phyloP scores from a whole-genome alignment of 192 early-diverging fungal species.

The Piromyces finnis region DNA sequence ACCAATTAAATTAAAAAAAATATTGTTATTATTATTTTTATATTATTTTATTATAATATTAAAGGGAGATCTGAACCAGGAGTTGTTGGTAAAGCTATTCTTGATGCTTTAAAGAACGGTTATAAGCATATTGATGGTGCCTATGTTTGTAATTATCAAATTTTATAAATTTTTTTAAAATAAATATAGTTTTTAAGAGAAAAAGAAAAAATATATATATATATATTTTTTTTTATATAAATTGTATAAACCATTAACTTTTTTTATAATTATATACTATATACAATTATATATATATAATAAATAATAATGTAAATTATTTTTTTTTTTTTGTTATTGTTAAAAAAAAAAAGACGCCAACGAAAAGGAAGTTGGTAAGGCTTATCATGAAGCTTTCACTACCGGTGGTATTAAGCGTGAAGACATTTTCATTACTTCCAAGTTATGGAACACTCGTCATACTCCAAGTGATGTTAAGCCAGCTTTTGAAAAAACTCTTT shows the following conservation, averaged over 20 bases:
- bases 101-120: slow-evolving; percentile 39
- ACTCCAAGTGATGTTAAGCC: slow-evolving; percentile 26
- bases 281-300: too few relatives aligned
- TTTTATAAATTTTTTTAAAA: neutral
- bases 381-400: neutral
- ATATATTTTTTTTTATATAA: too few relatives aligned
- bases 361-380: neutral
- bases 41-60: too few relatives aligned
- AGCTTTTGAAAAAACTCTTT: slow-evolving; percentile 4
- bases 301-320: too few relatives aligned
- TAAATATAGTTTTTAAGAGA: too few relatives aligned
- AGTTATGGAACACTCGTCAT: slow-evolving; percentile 12
- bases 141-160: slow-evolving; percentile 17
- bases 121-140: slow-evolving; percentile 60
- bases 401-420: slow-evolving; percentile 22
- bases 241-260: too few relatives aligned
- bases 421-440: slow-evolving; percentile 53
- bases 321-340: too few relatives aligned
- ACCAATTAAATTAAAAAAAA: too few relatives aligned
- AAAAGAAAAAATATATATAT: too few relatives aligned
- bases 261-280: too few relatives aligned
- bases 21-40: too few relatives aligned
- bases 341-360: neutral
- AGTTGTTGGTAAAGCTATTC: slow-evolving; percentile 40
- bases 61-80: slow-evolving; percentile 26